Evolutionary conservation across 179 eudicot genomes (phyloP), one percentile per base, ranked within the genome.

Genomic region (Silene vulgaris): DNA sequence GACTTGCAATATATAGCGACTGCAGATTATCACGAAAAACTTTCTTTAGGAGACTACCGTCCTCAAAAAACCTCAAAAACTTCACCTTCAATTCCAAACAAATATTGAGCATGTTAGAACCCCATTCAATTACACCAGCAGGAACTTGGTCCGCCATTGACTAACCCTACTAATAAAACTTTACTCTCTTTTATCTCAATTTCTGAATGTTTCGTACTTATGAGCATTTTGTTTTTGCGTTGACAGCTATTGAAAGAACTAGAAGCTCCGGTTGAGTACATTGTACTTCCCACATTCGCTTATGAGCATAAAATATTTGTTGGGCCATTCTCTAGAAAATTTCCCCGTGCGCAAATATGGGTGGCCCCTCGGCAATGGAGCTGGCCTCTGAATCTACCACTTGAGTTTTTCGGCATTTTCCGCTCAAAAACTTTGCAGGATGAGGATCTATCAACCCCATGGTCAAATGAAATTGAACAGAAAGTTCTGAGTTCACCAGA

Each of bases 301-400:
- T 95, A 95, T 50, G 99, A 95, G 86, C 99, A 95, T 81, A 95
- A 95, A 79, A 95, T 95, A 76, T 95, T 95, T 71, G 92, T 95
- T n/a, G 96, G 99, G 59, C 99, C 99, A n/a, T 95, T 95, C 76
- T 92, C 99, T 17, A 88, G 99, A 81, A 89, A 95, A 85, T 95
- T 95, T 79, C 99, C 99, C 12, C 76, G 80, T 66, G 99, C 97
- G 64, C 91, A 87, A 78, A 78, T 89, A 81, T 95, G 97, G 97
- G 99, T 92, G 68, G 97, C 99, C 72, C 99, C 99, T 67, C 86
- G 97, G 82, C 99, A 92, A 67, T 95, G 99, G 99, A 95, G 99
- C 74, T 95, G 99, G 99, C 99, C 99, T 76, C 79, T 95, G 62
- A 95, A 95, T 85, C 85, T 95, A 79, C 99, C 99, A 14, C 91